Conservation (phyloP, 495 filamentous ascomycete genomes). For the Rostrohypoxylon terebratum region DNA sequence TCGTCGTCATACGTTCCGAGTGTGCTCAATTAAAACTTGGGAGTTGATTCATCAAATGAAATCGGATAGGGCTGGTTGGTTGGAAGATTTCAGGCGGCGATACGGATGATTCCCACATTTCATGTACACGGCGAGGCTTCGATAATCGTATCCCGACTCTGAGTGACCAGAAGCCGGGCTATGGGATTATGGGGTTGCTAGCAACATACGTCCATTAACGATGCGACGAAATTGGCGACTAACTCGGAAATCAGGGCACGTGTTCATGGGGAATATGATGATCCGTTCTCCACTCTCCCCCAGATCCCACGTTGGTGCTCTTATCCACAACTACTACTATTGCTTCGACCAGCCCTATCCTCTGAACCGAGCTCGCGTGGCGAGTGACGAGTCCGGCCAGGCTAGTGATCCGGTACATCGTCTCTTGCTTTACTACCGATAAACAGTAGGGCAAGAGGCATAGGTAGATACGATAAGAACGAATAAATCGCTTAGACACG, state of each 20-base stretch:
- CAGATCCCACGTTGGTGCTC: background rate
- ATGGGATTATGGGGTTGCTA: slow-evolving; percentile 10
- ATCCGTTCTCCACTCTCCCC: background rate
- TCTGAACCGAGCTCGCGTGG: background rate
- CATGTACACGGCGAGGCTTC: background rate
- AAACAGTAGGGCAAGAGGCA: background rate
- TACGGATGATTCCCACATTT: slow-evolving; percentile 24
- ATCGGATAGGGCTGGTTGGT: slow-evolving; percentile 18
- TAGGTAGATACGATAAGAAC: slow-evolving; percentile 23
- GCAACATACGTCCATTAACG: slow-evolving; percentile 9
- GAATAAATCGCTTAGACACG: slow-evolving; percentile 5
- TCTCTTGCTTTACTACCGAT: background rate
- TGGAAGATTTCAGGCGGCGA: slow-evolving; percentile 21
- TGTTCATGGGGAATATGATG: background rate
- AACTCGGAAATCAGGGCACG: background rate
- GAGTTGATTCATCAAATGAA: slow-evolving; percentile 20
- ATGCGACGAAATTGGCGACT: slow-evolving; percentile 13
- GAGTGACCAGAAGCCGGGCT: background rate
- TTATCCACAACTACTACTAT: background rate
- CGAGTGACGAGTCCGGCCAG: background rate
- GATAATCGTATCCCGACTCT: background rate
- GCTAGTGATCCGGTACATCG: background rate
- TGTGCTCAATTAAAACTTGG: slow-evolving; percentile 5
- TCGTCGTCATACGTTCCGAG: slow-evolving; percentile 13
- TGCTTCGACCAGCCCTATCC: background rate